A percentile compares a stretch with the other conserved stretches of the same genome.
Conservation (phyloP, 2,329 filamentous ascomycete species). For the Colletotrichum sp. region DNA sequence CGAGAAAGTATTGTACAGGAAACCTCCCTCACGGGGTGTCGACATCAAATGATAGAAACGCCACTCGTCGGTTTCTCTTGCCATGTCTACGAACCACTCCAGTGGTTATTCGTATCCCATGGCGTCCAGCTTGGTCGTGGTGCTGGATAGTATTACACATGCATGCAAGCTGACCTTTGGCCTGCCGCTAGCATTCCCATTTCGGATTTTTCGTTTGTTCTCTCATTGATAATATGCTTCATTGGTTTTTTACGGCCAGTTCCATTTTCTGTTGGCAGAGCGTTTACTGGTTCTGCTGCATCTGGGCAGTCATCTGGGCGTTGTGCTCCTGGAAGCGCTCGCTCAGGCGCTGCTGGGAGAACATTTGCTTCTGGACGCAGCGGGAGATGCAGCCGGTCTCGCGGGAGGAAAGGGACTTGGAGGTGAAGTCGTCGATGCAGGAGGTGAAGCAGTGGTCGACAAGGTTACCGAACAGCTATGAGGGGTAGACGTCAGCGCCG, state of each 20-base stretch:
- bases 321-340: conserved; percentile 85
- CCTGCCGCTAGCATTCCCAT: background rate
- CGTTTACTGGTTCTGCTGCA: conserved; percentile 51
- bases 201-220: background rate
- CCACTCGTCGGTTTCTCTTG: background rate
- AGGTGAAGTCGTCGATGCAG: conserved; percentile 98
- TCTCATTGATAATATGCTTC: background rate
- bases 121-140: background rate
- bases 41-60: background rate
- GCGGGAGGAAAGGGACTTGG: conserved; percentile 86
- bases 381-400: conserved; percentile 93
- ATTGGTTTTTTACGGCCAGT: background rate
- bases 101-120: background rate
- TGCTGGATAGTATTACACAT: conserved; percentile 21
- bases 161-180: background rate
- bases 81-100: background rate
- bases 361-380: conserved; percentile 96
- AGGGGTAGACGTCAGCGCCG: background rate
- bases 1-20: conserved; percentile 17
- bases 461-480: conserved; percentile 67
- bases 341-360: conserved; percentile 86
- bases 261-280: no score
- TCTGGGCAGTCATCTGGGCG: conserved; percentile 61
- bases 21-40: background rate
- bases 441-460: conserved; percentile 93